Conservation (phyloP, 108 stramenopile genomes). For the Cyclotella sp. region DNA sequence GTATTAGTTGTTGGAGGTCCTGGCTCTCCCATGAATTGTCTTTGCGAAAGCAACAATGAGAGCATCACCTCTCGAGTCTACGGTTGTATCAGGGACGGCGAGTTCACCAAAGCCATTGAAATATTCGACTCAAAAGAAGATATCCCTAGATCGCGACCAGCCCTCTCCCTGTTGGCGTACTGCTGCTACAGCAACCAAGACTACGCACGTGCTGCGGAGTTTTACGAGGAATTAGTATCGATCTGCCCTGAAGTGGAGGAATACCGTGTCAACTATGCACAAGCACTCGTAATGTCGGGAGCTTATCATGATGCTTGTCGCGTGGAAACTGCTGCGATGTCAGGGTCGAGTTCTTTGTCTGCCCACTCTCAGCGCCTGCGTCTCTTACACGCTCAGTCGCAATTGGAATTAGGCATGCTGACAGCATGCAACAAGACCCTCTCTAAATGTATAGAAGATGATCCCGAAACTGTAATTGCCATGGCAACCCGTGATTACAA, state of each 20-base stretch:
- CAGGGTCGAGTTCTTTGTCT: conserved; percentile 57
- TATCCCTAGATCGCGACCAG: conserved; percentile 75
- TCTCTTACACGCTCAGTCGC: background rate
- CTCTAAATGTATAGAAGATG: conserved; percentile 71
- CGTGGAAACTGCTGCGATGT: conserved; percentile 25
- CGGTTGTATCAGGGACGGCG: conserved; percentile 36
- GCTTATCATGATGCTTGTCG: conserved; percentile 61
- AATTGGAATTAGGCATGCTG: conserved; percentile 85
- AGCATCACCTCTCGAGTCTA: conserved; percentile 46
- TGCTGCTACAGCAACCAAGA: conserved; percentile 85
- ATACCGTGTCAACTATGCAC: conserved; percentile 82
- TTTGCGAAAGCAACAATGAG: conserved; percentile 5
- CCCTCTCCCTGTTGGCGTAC: conserved; percentile 83
- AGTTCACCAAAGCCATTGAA: conserved; percentile 38
- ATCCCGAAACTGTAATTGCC: conserved; percentile 78
- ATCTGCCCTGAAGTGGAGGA: conserved; percentile 83
- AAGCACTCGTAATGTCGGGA: conserved; percentile 81
- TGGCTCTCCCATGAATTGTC: background rate
- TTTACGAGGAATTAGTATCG: conserved; percentile 81
- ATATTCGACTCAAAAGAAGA: conserved; percentile 52
- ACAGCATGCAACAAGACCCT: conserved; percentile 59
- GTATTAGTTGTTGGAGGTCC: background rate
- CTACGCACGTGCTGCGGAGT: conserved; percentile 53
- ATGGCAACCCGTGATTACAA: conserved; percentile 78
- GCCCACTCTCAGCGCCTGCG: conserved; percentile 77